Conservation (phyloP, 257 asterid species). For the Fraxinus pennsylvanica region DNA sequence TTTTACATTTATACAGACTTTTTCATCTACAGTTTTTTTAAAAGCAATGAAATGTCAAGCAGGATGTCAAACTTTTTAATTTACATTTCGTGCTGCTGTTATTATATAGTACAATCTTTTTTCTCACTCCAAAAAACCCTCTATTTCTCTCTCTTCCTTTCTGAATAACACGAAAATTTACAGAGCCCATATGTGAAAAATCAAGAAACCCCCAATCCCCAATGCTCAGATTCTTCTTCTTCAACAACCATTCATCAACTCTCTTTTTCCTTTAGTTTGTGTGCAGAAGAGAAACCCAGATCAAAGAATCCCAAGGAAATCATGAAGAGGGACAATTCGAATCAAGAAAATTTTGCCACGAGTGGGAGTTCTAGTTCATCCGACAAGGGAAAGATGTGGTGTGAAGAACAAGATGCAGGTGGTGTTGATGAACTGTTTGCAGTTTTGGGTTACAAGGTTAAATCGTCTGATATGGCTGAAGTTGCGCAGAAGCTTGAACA, state of each 20-base stretch:
- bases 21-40: too few species aligned
- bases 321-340: conserved; percentile 33
- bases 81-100: conserved; percentile 21
- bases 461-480: conserved; percentile 64
- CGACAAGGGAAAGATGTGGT: conserved; percentile 49
- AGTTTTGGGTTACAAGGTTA: conserved; percentile 63
- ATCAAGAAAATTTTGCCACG: conserved; percentile 29
- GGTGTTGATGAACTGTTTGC: conserved; percentile 70
- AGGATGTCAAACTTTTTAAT: too few species aligned
- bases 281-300: background rate
- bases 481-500: conserved; percentile 75
- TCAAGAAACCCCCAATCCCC: conserved; percentile 42
- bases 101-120: conserved; percentile 18
- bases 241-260: conserved; percentile 7
- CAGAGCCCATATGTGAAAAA: conserved; percentile 41
- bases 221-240: conserved; percentile 5
- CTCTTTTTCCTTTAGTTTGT: background rate
- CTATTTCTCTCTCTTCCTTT: conserved; percentile 22
- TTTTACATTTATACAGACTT: too few species aligned
- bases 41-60: too few species aligned
- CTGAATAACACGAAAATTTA: conserved; percentile 24
- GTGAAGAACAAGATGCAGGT: conserved; percentile 38
- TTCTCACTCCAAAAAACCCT: conserved; percentile 19
- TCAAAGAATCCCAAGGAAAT: background rate
- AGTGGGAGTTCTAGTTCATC: conserved; percentile 36